Conservation (phyloP, 2,329 filamentous ascomycete species). For the Rosellinia necatrix region DNA sequence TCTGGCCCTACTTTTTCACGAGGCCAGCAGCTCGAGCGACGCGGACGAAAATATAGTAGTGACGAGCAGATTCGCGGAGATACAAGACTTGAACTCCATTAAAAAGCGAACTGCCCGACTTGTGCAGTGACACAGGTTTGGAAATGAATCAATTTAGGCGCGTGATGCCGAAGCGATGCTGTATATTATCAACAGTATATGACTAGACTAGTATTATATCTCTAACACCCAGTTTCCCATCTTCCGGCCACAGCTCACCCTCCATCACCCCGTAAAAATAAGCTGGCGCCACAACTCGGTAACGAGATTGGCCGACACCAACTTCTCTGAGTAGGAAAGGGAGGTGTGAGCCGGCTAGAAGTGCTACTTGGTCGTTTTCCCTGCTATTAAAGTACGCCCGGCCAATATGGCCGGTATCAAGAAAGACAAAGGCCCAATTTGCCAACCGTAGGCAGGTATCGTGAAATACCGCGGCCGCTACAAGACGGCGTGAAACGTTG, state of each 20-base stretch:
- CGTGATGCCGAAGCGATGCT: too few relatives aligned
- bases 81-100: too few relatives aligned
- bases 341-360: neutral
- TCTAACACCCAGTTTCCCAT: neutral
- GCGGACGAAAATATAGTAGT: too few relatives aligned
- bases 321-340: neutral
- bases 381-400: neutral
- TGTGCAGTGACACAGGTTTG: too few relatives aligned
- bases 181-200: too few relatives aligned
- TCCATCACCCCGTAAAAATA: neutral
- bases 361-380: neutral
- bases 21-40: too few relatives aligned
- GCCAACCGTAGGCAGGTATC: neutral
- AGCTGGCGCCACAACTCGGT: neutral
- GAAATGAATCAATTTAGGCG: too few relatives aligned
- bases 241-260: neutral
- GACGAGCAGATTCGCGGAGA: too few relatives aligned
- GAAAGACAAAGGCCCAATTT: neutral
- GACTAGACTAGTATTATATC: neutral
- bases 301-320: neutral
- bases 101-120: too few relatives aligned
- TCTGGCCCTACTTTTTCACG: too few relatives aligned
- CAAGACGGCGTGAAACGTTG: too few relatives aligned
- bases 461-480: too few relatives aligned
- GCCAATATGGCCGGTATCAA: neutral